Base-by-base conservation (phyloP, 495 filamentous ascomycete genomes). In the Clohesyomyces aquaticus region DNA sequence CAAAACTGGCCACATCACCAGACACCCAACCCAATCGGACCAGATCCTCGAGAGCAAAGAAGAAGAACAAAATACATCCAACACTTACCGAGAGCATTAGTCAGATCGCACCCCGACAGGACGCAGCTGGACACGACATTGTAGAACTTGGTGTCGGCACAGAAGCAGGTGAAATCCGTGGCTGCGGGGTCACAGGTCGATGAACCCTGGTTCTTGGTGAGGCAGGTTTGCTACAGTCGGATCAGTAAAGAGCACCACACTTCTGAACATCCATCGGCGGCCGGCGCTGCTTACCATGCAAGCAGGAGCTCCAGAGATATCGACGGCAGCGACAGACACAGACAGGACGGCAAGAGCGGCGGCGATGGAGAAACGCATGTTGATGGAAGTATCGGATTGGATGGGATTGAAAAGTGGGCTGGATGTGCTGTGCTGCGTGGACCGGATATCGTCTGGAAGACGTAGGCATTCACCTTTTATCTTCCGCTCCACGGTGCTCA, bases 221-320 rank as follows among this genome's bases (percentile, higher is more conserved):
- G 50, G 50, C 50, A 53, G 2, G 22, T 53, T 53, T 53, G 50
- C 50, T 53, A 28, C 12, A 38, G 14, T n/a, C n/a, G n/a, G n/a
- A 9, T 28, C 23, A 32, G 2, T 12, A 18, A 28, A 53, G 50
- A 4, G 12, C 26, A 4, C 23, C 25, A 53, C 3, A 32, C 21
- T 23, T 8, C 45, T 47, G 25, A 16, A 14, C 32, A 38, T 38
- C 32, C 23, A 14, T 9, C 28, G 18, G 11, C 14, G 26, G 22
- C 18, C 9, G 26, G 16, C 18, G 11, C 1, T 12, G 29, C 50
- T 53, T 2, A 53, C 50, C 21, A 28, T 28, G 50, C 50, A 53
- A 21, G 50, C 50, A 53, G 50, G 50, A 53, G 50, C 50, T 11
- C 50, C 50, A 29, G 50, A 53, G 25, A 53, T 53, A 27, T 53